Base-by-base conservation (phyloP, 768 basidiomycete species). In the Lactarius pseudohatsudake region DNA sequence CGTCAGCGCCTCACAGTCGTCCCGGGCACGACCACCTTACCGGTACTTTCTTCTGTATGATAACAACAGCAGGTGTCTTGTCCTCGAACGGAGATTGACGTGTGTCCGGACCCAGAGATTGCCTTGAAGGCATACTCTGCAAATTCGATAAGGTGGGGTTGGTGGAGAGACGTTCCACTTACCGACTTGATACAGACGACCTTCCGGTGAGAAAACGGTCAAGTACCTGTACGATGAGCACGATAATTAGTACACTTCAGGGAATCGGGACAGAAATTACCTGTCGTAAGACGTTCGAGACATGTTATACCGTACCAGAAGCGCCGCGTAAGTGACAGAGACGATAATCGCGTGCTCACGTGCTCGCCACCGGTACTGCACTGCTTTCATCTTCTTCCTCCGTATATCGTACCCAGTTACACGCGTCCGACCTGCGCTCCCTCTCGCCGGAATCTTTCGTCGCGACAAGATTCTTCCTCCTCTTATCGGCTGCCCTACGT, bases 101-200 rank as follows among this genome's bases (percentile, higher is more conserved):
- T 98, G 74, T 98, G 94, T 1, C 95, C 96, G 1, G 95, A 94
- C 63, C 94, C 94, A 69, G 95, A 94, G 77, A 98, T 98, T 57
- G 97, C 97, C 79, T 98, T 99, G 89, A 98, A 98, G 32, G 97
- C 96, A 83, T 98, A 98, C 81, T 98, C 96, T 98, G 59, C 9
- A 58, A 38, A 22, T 64, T 57, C 57, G 53, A 40, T 66, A 18
- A 40, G 32, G 30, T 6, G 30, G 26, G 30, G 32, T 20, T 5
- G 13, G 22, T 1, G 28, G 30, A 40, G 2, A 36, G 13, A 9
- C 15, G 11, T 38, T 13, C 3, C 53, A 81, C 91, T 72, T 73
- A 92, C 94, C 97, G 76, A 98, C 96, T 95, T 99, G 97, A 76
- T 98, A 99, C 66, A 99, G 80, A 64, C 96, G 87, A 47, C 97